These are phyloP conservation scores for Viola pubescens DNA, from an alignment of 441 rosid genomes.

Conservation along the genomic window DNA sequence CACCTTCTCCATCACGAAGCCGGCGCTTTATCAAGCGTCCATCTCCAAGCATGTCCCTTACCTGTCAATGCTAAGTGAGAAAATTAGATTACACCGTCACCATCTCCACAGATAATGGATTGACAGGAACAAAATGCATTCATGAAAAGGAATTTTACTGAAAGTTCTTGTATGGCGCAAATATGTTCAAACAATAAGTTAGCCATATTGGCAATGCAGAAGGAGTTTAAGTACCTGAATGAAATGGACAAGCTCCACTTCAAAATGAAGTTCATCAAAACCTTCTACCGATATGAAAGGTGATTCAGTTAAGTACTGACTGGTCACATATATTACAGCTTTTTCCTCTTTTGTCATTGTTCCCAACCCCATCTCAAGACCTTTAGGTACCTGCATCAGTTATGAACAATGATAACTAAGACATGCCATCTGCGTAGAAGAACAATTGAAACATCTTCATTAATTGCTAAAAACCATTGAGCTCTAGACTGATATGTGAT, in stretches of 20 bases:
- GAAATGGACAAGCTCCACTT: slow-evolving; percentile 90
- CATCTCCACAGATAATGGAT: not conserved
- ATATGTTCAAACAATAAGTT: not conserved
- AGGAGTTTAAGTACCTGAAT: slow-evolving; percentile 51
- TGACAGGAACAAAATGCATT: too few relatives aligned
- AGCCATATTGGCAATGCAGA: not conserved
- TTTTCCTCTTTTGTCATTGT: slow-evolving; percentile 86
- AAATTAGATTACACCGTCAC: slow-evolving; percentile 19
- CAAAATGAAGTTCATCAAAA: slow-evolving; percentile 83
- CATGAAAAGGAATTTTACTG: too few relatives aligned
- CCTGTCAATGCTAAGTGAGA: slow-evolving; percentile 46
- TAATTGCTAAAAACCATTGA: not conserved
- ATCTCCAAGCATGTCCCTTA: slow-evolving; percentile 97
- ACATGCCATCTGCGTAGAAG: too few relatives aligned
- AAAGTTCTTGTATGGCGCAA: too few relatives aligned
- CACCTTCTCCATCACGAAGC: slow-evolving; percentile 86
- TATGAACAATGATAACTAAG: slow-evolving; percentile 10
- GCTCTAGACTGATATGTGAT: not conserved
- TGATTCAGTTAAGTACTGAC: slow-evolving; percentile 64
- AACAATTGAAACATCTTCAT: too few relatives aligned
- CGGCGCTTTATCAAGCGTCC: slow-evolving; percentile 94
- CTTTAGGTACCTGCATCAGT: slow-evolving; percentile 73
- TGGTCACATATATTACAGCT: slow-evolving; percentile 75
- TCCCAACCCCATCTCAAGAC: slow-evolving; percentile 98
- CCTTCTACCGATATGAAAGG: slow-evolving; percentile 58